Conservation (phyloP, 176 grass and related monocot genomes). For the Musa schizocarpa region DNA sequence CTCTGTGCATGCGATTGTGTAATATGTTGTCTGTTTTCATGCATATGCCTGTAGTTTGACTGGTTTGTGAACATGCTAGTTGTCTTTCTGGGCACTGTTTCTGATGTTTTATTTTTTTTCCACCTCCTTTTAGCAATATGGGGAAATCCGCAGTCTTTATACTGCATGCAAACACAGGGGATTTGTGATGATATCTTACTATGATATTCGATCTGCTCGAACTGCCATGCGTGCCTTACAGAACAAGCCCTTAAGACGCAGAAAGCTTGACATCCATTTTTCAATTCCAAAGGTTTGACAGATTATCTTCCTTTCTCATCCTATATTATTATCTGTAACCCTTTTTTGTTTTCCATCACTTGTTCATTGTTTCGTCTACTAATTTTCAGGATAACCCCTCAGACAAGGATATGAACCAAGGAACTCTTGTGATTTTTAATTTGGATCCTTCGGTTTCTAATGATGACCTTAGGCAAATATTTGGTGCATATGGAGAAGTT, state of each 20-base stretch:
- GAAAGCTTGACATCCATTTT: slow-evolving; percentile 19
- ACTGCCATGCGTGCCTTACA: slow-evolving; percentile 16
- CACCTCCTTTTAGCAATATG: background rate
- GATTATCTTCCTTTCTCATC: background rate
- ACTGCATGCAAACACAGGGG: slow-evolving; percentile 21
- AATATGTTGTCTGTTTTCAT: too few relatives aligned
- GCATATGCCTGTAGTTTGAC: too few relatives aligned
- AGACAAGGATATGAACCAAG: slow-evolving; percentile 58
- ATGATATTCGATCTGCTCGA: slow-evolving; percentile 16
- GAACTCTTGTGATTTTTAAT: slow-evolving; percentile 36
- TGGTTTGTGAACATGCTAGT: too few relatives aligned
- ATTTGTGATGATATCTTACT: slow-evolving; percentile 19
- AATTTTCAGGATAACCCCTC: slow-evolving; percentile 41
- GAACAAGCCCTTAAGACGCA: slow-evolving; percentile 8
- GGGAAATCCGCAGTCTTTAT: slow-evolving; percentile 12
- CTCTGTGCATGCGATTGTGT: too few relatives aligned
- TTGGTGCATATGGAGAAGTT: slow-evolving; percentile 18
- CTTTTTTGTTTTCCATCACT: background rate
- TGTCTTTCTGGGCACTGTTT: background rate
- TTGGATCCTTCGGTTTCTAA: slow-evolving; percentile 21
- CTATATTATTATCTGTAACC: background rate
- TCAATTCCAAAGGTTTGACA: slow-evolving; percentile 12
- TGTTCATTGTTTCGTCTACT: slow-evolving; percentile 15
- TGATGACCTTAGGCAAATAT: slow-evolving; percentile 10
- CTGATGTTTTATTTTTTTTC: background rate